Percentiles rank a stretch among this genome's conserved stretches.
phyloP scores from a whole-genome alignment of 352 stramenopile genomes.

The Aphanomyces cochlioides region DNA sequence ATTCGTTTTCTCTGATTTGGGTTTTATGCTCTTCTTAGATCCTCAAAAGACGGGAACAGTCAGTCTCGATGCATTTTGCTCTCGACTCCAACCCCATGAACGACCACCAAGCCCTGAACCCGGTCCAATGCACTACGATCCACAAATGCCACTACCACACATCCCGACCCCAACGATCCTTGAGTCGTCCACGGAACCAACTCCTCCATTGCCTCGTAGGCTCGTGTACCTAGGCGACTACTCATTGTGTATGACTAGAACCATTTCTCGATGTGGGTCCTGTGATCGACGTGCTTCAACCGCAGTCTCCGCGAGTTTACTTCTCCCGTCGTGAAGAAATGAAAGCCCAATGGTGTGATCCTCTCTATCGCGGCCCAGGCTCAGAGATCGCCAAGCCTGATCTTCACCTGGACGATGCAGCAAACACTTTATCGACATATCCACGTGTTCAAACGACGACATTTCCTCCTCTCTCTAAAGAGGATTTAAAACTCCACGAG shows the following conservation, averaged over 20 bases:
- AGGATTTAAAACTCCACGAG: not conserved
- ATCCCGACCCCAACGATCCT: constrained; percentile 13
- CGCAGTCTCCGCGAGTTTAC: constrained; percentile 8
- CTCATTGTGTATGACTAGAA: not conserved
- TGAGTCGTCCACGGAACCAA: not conserved
- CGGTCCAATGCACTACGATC: constrained; percentile 24
- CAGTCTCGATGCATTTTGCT: constrained; percentile 19
- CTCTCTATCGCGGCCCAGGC: constrained; percentile 14
- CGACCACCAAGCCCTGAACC: constrained; percentile 25
- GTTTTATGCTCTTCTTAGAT: constrained; percentile 8
- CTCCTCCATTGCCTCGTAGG: not conserved
- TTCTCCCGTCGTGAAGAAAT: constrained; percentile 8
- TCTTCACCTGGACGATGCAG: not conserved
- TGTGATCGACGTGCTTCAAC: constrained; percentile 4
- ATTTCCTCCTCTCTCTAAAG: constrained; percentile 8
- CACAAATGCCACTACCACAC: not conserved
- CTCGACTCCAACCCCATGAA: not conserved
- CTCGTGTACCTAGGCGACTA: too few relatives aligned
- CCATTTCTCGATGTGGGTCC: constrained; percentile 27
- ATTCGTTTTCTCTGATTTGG: constrained; percentile 1
- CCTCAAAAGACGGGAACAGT: constrained; percentile 14
- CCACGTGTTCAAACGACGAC: not conserved
- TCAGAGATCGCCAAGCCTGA: constrained; percentile 26
- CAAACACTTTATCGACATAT: not conserved
- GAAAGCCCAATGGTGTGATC: constrained; percentile 24